Percentiles rank a stretch among this genome's conserved stretches.
Conservation (phyloP, 352 stramenopile species). For the Pythium sukuiense region DNA sequence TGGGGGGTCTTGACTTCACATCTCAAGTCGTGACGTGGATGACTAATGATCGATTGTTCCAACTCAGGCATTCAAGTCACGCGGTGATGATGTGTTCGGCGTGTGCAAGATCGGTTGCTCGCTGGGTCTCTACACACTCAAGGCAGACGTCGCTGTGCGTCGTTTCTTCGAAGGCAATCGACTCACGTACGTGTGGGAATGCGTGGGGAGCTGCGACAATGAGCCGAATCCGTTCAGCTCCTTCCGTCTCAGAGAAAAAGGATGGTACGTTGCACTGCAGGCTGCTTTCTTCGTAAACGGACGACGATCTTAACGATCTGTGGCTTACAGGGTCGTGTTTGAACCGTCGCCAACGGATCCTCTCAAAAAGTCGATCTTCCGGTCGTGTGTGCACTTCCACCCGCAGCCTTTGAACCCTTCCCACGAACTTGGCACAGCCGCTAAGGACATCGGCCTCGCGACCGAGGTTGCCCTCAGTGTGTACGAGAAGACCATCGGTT, state of each 20-base stretch:
- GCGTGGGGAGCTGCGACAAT: conserved; percentile 31
- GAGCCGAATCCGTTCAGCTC: conserved; percentile 20
- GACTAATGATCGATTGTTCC: too few relatives aligned
- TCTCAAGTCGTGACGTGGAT: too few relatives aligned
- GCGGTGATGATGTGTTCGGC: conserved; percentile 48
- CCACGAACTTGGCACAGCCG: conserved; percentile 23
- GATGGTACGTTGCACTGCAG: conserved; percentile 39
- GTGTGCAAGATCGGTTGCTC: conserved; percentile 42
- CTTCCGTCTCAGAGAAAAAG: conserved; percentile 47
- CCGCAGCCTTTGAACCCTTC: conserved; percentile 29
- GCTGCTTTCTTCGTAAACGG: too few relatives aligned
- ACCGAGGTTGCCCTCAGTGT: conserved; percentile 33
- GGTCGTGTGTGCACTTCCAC: conserved; percentile 48
- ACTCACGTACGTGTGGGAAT: conserved; percentile 57
- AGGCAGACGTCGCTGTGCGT: conserved; percentile 46
- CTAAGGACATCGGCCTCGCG: conserved; percentile 41
- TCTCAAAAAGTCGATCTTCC: conserved; percentile 43
- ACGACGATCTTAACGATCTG: neutral
- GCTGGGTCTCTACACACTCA: conserved; percentile 31
- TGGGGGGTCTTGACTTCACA: too few relatives aligned
- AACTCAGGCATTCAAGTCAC: conserved; percentile 39
- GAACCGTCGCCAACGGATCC: conserved; percentile 40
- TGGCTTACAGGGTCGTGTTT: conserved; percentile 38
- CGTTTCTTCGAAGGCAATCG: conserved; percentile 44
- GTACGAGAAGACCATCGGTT: conserved; percentile 27